Evolutionary conservation across 2,329 filamentous ascomycete genomes (phyloP).

Genomic region (Exophiala alcalophila): DNA sequence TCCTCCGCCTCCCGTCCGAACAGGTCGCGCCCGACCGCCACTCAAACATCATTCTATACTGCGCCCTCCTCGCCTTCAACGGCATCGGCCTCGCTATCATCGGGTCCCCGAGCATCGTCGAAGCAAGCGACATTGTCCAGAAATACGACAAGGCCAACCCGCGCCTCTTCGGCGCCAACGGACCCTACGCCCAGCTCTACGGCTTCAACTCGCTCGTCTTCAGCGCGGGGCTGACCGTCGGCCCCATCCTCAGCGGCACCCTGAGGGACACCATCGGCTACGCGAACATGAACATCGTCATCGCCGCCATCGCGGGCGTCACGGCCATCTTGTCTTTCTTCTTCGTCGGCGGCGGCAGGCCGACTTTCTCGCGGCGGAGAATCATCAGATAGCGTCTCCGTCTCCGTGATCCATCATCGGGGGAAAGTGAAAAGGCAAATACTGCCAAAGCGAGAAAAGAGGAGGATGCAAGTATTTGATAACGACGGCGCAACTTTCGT

Average conservation of each 20-base stretch:
- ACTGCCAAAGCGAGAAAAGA: no score
- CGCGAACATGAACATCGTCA: conserved; percentile 28
- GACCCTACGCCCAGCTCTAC: conserved; percentile 65
- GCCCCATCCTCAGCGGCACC: conserved; percentile 46
- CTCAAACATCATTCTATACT: conserved; percentile 42
- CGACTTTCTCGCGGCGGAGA: no score
- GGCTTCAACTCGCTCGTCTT: conserved; percentile 64
- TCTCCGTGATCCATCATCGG: no score
- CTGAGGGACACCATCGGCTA: conserved; percentile 27
- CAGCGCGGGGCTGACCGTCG: conserved; percentile 57
- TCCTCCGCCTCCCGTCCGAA: conserved; percentile 30
- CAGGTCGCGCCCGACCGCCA: conserved; percentile 37
- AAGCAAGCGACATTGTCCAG: conserved; percentile 55
- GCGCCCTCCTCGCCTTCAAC: conserved; percentile 45
- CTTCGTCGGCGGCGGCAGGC: conserved; percentile 27
- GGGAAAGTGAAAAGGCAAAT: no score
- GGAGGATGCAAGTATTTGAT: no score
- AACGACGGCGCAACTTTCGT: no score
- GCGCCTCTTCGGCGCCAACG: conserved; percentile 54
- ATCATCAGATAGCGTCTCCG: no score
- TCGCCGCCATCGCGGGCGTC: conserved; percentile 23
- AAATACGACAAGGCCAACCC: conserved; percentile 56
- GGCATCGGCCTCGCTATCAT: conserved; percentile 55
- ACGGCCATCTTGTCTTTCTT: conserved; percentile 27
- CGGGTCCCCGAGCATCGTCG: conserved; percentile 55